A percentile compares a stretch with the other conserved stretches of the same genome.
Conservation (phyloP, 306 rosid genomes). For the Herpetospermum pedunculosum region DNA sequence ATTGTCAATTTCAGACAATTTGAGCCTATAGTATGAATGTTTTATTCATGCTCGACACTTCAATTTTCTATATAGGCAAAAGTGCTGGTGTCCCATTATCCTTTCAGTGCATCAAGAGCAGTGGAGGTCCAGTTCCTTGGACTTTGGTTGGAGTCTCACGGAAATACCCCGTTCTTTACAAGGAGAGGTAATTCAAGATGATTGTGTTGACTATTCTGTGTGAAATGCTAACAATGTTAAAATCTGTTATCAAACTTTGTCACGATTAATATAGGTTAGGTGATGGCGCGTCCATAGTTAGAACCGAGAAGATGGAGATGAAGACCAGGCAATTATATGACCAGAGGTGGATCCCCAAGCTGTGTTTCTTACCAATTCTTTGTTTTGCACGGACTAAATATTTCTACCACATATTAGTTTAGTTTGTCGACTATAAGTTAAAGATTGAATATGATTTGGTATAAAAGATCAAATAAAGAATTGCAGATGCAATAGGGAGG, state of each 20-base stretch:
- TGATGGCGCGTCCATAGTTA: conserved; percentile 56
- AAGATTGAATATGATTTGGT: neutral
- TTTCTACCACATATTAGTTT: neutral
- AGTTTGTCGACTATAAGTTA: neutral
- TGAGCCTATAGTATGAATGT: conserved; percentile 1
- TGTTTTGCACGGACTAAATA: conserved; percentile 2
- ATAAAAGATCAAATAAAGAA: neutral
- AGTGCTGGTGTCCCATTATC: conserved; percentile 65
- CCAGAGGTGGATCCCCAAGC: conserved; percentile 47
- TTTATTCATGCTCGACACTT: conserved; percentile 14
- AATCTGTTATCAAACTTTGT: conserved; percentile 7
- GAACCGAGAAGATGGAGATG: conserved; percentile 77
- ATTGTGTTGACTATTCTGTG: conserved; percentile 4
- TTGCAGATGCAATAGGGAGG: neutral
- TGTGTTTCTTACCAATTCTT: neutral
- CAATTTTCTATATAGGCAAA: conserved; percentile 37
- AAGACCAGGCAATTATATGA: conserved; percentile 36
- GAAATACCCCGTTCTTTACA: conserved; percentile 74
- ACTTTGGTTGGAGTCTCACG: conserved; percentile 74
- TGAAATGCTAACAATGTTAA: neutral
- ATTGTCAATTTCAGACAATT: conserved; percentile 6
- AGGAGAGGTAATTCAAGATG: conserved; percentile 49
- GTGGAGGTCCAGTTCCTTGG: conserved; percentile 72
- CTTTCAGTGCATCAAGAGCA: conserved; percentile 62
- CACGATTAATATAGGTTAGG: conserved; percentile 40